A percentile compares a stretch with the other conserved stretches of the same genome.
phyloP scores from a whole-genome alignment of 192 early-diverging fungal species.

The Coemansia sp. region DNA sequence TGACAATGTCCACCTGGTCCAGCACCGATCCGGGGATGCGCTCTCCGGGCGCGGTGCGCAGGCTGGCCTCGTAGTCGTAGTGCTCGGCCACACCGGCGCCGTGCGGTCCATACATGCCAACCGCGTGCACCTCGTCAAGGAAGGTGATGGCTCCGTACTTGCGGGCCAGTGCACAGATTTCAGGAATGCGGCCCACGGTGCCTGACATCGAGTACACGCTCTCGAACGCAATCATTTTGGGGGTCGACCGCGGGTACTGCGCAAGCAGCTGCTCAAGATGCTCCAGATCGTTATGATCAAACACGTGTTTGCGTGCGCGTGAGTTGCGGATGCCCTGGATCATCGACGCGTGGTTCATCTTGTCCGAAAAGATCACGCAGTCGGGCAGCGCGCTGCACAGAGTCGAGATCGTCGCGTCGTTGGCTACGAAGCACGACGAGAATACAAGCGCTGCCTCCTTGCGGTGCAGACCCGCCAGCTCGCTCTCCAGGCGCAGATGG shows the following conservation, averaged over 20 bases:
- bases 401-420: conserved; percentile 93
- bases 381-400: conserved; percentile 83
- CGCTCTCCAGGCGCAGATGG: conserved; percentile 87
- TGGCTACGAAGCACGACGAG: conserved; percentile 97
- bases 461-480: conserved; percentile 90
- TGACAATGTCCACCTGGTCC: conserved; percentile 92
- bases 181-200: conserved; percentile 87
- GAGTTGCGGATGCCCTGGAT: conserved; percentile 97
- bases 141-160: conserved; percentile 98
- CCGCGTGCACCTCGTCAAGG: conserved; percentile 97
- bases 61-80: conserved; percentile 76
- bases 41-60: conserved; percentile 41
- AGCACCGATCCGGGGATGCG: conserved; percentile 61
- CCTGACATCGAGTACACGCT: conserved; percentile 98
- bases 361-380: conserved; percentile 93
- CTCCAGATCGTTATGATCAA: conserved; percentile 89
- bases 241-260: conserved; percentile 74
- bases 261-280: conserved; percentile 86
- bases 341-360: conserved; percentile 97
- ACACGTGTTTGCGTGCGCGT: conserved; percentile 80
- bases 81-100: conserved; percentile 96
- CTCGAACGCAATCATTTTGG: conserved; percentile 96
- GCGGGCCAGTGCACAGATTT: conserved; percentile 83
- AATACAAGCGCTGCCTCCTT: conserved; percentile 91
- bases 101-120: conserved; percentile 95